Evolutionary conservation across 176 grass and related monocot genomes (phyloP), one percentile per base, ranked within the genome.

Genomic region (Poa annua): DNA sequence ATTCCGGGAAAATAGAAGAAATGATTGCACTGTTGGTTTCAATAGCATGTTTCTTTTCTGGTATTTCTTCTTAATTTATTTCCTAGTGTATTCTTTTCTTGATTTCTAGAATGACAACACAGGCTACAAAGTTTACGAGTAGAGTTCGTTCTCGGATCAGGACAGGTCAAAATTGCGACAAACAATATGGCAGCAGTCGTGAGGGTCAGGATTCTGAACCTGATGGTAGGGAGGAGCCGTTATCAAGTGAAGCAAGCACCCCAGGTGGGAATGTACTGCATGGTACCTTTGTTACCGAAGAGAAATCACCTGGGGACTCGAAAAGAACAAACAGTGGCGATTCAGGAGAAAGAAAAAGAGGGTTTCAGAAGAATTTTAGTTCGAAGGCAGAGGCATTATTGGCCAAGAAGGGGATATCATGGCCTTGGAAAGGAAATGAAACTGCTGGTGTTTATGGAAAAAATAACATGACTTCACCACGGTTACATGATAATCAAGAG

Each of bases 61-160:
- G 8, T 36, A 66, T 85, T 86, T 92, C 64, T 89, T 89, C 36
- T 36, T 82, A 45, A 86, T 89, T 79, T 90, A 72, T 90, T 54
- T 83, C 20, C 74, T 51, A 86, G 74, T 83, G 48, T 90, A 90
- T 63, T 57, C 25, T 86, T 89, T 89, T 85, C 47, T 68, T 85
- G 83, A 86, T 82, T 86, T 73, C 82, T 83, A 74, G 85, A 95
- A 85, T 91, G 38, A 91, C 78, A 73, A 89, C 68, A 84, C 88
- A 98, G 96, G 96, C 96, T 71, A 91, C 65, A 55, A 95, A 91
- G 85, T 89, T 98, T 85, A 93, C 96, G 87, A 88, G 79, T 80
- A 88, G 78, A 86, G 92, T 98, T 64, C 72, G 80, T 74, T 93
- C 89, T 66, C 89, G 80, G 24, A 86, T 95, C 56, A 83, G 12